Conservation (phyloP, 2,329 filamentous ascomycete genomes). For the Cercospora sojina region DNA sequence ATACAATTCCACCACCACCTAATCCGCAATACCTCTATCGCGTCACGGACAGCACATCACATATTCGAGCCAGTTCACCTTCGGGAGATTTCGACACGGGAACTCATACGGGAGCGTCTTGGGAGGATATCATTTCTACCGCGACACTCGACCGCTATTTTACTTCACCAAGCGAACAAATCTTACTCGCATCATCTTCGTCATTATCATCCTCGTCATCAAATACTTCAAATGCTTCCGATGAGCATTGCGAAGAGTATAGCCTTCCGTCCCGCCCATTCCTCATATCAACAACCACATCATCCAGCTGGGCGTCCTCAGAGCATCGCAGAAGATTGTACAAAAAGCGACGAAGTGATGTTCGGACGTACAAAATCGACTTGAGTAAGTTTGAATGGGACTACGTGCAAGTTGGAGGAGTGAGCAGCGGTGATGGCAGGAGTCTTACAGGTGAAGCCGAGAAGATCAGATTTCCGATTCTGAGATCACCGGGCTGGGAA, state of each 20-base stretch:
- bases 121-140: slow-evolving; percentile 14
- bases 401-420: background rate
- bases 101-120: slow-evolving; percentile 16
- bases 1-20: slow-evolving; percentile 2
- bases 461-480: slow-evolving; percentile 1
- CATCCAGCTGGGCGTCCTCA: slow-evolving; percentile 2
- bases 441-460: background rate
- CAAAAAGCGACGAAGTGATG: slow-evolving; percentile 6
- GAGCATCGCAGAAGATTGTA: slow-evolving; percentile 11
- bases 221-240: background rate
- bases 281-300: slow-evolving; percentile 8
- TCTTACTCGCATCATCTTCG: background rate
- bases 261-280: background rate
- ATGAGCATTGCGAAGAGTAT: background rate
- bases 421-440: background rate
- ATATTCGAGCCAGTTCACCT: slow-evolving; percentile 5
- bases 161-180: slow-evolving; percentile 1
- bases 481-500: slow-evolving; percentile 5
- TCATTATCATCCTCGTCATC: background rate
- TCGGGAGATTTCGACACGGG: slow-evolving; percentile 20
- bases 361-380: slow-evolving; percentile 9
- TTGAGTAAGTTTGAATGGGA: slow-evolving; percentile 6
- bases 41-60: slow-evolving; percentile 20
- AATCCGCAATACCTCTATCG: slow-evolving; percentile 20
- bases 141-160: slow-evolving; percentile 13